Evolutionary conservation across 345 rosid genomes (phyloP), one percentile per base, ranked within the genome.

Genomic region (Gossypium mustelinum): DNA sequence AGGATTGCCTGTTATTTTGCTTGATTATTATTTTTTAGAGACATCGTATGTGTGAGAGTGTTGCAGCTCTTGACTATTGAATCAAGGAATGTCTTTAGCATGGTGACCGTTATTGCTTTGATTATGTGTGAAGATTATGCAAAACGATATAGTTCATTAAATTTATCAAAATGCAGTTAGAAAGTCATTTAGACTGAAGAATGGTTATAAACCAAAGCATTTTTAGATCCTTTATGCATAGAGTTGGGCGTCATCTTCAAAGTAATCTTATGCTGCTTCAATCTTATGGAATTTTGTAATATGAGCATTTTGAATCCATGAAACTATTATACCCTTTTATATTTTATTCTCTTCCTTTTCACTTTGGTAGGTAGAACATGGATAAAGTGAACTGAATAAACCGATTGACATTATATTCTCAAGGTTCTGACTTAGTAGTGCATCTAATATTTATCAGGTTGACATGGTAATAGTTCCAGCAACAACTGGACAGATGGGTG

Each of bases 401-500:
- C 52, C 10, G 22, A 22, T 14, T 34, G 45, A 69, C 24, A 27
- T 14, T 16, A 48, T 24, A 48, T 68, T 54, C 54, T 41, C 29
- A 41, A 55, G 62, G 39, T 56, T 72, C 65, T 56, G 18, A 43
- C 41, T 6, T 57, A 57, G 14, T 20, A 41, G 48, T 57, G 48
- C 17, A 29, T 72, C 25, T 75, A 20, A 18, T 76, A 56, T 75
- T 47, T 76, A 4, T 79, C 84, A 94, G 98, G 97, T 92, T 79
- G 98, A 89, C 86, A 90, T 94, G 98, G 92, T 94, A 73, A 90
- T 94, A 52, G 75, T 92, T 41, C 98, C 98, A 55, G 94, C 98
- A 63, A 86, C 97, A 56, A 89, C 95, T 2, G 95, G 97, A 62
- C 97, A 94, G 68, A 92, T 92, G 95, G 98, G 97, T 77, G 93